These are phyloP conservation scores for Gossypium davidsonii DNA, from an alignment of 441 rosid genomes.

Conservation along the genomic window DNA sequence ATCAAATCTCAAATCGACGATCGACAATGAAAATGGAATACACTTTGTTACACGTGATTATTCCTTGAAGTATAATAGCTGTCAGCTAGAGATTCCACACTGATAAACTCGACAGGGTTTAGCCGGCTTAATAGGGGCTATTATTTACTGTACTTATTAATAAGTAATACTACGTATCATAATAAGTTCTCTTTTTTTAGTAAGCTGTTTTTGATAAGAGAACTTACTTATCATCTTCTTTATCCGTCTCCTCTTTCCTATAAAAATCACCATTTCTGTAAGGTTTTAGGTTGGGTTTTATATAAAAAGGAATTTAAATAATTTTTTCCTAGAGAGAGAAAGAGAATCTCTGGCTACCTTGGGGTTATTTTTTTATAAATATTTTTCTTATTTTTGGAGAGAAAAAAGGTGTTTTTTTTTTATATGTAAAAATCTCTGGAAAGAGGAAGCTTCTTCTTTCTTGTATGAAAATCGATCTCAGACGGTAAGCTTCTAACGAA, in stretches of 20 bases:
- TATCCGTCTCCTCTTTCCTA: conserved; percentile 53
- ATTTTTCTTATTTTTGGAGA: no score
- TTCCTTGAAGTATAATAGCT: conserved; percentile 35
- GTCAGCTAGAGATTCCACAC: conserved; percentile 71
- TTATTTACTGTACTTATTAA: conserved; percentile 20
- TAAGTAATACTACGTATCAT: accelerated
- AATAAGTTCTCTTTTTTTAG: accelerated
- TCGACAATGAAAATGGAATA: background rate
- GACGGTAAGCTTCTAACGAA: conserved; percentile 41
- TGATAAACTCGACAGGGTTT: conserved; percentile 50
- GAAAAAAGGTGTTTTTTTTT: no score
- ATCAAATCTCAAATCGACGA: conserved; percentile 1
- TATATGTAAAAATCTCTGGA: background rate
- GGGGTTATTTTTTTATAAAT: conserved; percentile 16
- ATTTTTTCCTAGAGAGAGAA: conserved; percentile 12
- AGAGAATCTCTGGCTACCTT: conserved; percentile 16
- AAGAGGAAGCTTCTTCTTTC: conserved; percentile 25
- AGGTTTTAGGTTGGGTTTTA: conserved; percentile 33
- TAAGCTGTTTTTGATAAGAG: background rate
- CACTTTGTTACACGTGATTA: conserved; percentile 11
- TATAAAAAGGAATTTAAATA: conserved; percentile 11
- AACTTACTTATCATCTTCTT: background rate
- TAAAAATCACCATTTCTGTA: conserved; percentile 53
- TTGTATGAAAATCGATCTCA: conserved; percentile 29
- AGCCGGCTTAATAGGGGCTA: conserved; percentile 65